A percentile compares a stretch with the other conserved stretches of the same genome.
Evolutionary conservation across 768 basidiomycete species (phyloP).

Genomic region (Asterophora lycoperdoides): DNA sequence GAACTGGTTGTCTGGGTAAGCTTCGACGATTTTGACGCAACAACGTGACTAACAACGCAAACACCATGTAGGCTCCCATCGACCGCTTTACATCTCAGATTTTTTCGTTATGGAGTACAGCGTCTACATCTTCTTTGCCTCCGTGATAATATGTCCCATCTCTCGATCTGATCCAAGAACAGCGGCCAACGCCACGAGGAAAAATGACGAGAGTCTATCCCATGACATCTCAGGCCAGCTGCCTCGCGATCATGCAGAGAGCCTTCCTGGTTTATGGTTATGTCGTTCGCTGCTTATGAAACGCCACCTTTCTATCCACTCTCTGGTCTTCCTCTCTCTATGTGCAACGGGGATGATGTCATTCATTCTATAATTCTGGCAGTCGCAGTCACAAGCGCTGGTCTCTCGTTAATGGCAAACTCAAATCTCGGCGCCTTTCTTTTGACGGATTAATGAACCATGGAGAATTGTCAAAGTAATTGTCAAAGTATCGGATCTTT

Average conservation of each 20-base stretch:
- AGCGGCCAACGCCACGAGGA: conserved; percentile 11
- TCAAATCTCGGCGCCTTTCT: conserved; percentile 1
- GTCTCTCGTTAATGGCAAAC: not conserved
- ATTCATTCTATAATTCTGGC: not conserved
- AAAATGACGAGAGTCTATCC: conserved; percentile 2
- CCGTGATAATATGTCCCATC: too few relatives aligned
- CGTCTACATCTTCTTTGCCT: conserved; percentile 36
- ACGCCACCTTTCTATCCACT: conserved; percentile 4
- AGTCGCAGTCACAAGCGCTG: not conserved
- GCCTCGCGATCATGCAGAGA: conserved; percentile 8
- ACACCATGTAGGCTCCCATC: conserved; percentile 24
- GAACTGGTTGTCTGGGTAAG: conserved; percentile 32
- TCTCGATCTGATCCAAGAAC: conserved; percentile 14
- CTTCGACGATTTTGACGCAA: not conserved
- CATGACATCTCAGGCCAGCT: conserved; percentile 9
- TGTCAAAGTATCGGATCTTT: conserved; percentile 10
- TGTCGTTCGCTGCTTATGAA: conserved; percentile 6
- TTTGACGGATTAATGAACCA: not conserved
- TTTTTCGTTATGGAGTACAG: conserved; percentile 33
- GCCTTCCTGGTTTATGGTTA: conserved; percentile 7
- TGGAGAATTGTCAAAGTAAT: not conserved
- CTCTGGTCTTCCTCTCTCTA: not conserved
- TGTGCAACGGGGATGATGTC: not conserved
- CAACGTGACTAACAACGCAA: not conserved
- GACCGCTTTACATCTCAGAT: conserved; percentile 36